phyloP scores from a whole-genome alignment of 495 filamentous ascomycete genomes.

The Trichoderma virens region DNA sequence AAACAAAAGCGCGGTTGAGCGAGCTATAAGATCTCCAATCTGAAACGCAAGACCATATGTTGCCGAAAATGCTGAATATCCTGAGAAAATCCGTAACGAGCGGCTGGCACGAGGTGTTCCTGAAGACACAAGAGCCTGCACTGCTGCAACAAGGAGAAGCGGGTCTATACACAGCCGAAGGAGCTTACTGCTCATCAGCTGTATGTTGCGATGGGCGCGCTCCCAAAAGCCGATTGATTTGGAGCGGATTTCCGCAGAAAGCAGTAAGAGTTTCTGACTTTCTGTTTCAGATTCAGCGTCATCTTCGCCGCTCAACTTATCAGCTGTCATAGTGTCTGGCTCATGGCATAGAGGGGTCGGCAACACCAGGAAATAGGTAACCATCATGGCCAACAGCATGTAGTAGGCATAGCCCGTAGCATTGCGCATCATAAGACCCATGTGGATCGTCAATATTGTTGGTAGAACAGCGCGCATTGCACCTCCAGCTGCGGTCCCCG shows the following conservation, averaged over 20 bases:
- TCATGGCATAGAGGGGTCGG: neutral
- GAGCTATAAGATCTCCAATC: neutral
- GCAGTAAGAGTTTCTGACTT: neutral
- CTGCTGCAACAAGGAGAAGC: neutral
- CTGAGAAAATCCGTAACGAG: neutral
- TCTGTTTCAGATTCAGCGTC: neutral
- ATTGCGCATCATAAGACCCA: neutral
- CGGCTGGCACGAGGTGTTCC: neutral
- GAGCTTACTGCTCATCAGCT: neutral
- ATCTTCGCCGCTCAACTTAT: neutral
- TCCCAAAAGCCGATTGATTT: neutral
- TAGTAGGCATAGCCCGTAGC: neutral
- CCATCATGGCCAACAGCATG: neutral
- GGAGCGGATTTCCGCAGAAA: neutral
- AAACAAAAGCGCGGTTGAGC: neutral
- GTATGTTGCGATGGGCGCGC: neutral
- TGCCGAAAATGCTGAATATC: neutral
- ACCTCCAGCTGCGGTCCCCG: neutral
- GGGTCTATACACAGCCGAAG: conserved; percentile 1
- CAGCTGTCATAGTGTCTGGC: neutral
- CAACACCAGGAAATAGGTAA: neutral
- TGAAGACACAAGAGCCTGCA: neutral
- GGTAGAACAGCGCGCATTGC: neutral
- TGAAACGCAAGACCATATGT: conserved; percentile 1
- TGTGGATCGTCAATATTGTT: neutral